phyloP scores from a whole-genome alignment of 1,284 basidiomycete species.

The Ustilago trichophora region DNA sequence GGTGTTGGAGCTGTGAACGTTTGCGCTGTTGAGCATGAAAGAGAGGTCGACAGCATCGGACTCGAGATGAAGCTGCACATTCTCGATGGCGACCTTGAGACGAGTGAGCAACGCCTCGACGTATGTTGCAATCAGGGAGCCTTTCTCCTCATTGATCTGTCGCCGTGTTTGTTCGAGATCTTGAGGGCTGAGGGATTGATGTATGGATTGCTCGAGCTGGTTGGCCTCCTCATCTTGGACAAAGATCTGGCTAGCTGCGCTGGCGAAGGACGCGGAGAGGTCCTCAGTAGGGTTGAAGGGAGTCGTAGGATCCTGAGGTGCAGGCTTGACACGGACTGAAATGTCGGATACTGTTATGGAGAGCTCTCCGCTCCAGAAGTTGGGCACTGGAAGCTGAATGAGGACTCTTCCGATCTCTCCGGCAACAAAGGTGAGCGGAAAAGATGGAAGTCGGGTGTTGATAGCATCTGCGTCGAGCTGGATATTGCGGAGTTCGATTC shows the following conservation, averaged over 20 bases:
- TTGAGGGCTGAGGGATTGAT: slow-evolving; percentile 40
- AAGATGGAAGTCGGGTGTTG: slow-evolving; percentile 27
- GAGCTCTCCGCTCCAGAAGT: slow-evolving; percentile 53
- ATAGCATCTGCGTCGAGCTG: slow-evolving; percentile 74
- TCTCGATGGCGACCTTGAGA: slow-evolving; percentile 38
- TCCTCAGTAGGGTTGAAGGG: slow-evolving; percentile 1
- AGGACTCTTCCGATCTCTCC: slow-evolving; percentile 70
- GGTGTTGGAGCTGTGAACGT: slow-evolving; percentile 28
- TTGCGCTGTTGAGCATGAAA: slow-evolving; percentile 16
- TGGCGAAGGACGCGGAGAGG: slow-evolving; percentile 34
- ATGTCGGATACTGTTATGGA: slow-evolving; percentile 30
- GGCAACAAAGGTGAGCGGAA: slow-evolving; percentile 77
- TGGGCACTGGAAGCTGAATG: slow-evolving; percentile 53
- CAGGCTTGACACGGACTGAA: slow-evolving; percentile 1
- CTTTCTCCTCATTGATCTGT: slow-evolving; percentile 5
- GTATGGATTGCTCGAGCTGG: slow-evolving; percentile 49
- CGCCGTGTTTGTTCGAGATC: slow-evolving; percentile 3
- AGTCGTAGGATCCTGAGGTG: not conserved
- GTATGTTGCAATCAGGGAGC: slow-evolving; percentile 39
- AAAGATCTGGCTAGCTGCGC: slow-evolving; percentile 45
- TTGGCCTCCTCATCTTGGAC: slow-evolving; percentile 42
- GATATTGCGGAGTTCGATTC: slow-evolving; percentile 83
- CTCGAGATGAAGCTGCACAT: slow-evolving; percentile 20
- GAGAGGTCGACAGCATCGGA: slow-evolving; percentile 23
- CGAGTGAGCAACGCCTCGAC: slow-evolving; percentile 52